Percentiles rank a stretch among this genome's conserved stretches.
phyloP scores from a whole-genome alignment of 345 rosid species.

The Chamaenerion angustifolium region DNA sequence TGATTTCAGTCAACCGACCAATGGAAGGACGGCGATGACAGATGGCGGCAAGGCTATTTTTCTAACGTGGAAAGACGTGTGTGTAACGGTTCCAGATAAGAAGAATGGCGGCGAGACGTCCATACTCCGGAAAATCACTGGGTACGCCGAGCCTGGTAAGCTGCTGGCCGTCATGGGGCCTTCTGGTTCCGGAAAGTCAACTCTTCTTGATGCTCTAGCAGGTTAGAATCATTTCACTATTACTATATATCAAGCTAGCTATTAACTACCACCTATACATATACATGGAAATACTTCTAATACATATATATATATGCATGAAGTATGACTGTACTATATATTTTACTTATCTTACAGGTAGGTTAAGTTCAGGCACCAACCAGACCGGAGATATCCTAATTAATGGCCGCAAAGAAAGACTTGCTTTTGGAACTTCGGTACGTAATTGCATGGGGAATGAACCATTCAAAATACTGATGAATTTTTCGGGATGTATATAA shows the following conservation, averaged over 20 bases:
- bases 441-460: too few species aligned
- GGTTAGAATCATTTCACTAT: constrained; percentile 6
- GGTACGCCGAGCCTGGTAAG: constrained; percentile 28
- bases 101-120: constrained; percentile 12
- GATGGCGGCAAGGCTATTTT: constrained; percentile 9
- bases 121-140: constrained; percentile 21
- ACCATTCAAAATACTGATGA: too few species aligned
- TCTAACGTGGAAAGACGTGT: constrained; percentile 35
- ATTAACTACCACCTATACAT: too few species aligned
- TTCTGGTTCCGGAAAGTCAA: constrained; percentile 40
- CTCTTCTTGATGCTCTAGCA: constrained; percentile 37
- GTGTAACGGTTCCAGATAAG: constrained; percentile 18
- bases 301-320: not conserved
- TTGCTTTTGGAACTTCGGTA: constrained; percentile 44
- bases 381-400: constrained; percentile 31
- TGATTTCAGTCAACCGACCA: not conserved
- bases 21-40: not conserved
- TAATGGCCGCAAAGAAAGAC: constrained; percentile 29
- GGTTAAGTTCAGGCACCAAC: constrained; percentile 18
- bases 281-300: too few species aligned
- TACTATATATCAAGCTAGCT: too few species aligned
- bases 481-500: too few species aligned
- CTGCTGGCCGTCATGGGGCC: constrained; percentile 43
- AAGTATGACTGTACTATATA: not conserved
- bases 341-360: constrained; percentile 14